Conservation (phyloP, 768 basidiomycete genomes). For the Termitomyces sp. region DNA sequence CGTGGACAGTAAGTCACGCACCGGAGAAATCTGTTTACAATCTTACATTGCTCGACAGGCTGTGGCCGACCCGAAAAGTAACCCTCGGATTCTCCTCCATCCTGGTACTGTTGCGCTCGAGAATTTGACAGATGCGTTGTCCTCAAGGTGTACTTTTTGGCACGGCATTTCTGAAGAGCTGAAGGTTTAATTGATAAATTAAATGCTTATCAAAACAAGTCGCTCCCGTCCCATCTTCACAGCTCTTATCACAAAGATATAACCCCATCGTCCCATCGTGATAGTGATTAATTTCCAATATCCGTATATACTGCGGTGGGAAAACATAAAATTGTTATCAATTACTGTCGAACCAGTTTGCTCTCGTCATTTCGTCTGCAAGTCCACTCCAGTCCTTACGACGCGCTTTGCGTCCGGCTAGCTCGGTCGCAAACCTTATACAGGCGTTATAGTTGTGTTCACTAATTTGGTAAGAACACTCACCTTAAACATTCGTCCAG, state of each 20-base stretch:
- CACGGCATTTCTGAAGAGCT: conserved; percentile 18
- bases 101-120: conserved; percentile 22
- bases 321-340: background rate
- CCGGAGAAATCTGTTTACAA: background rate
- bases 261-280: background rate
- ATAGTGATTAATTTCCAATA: background rate
- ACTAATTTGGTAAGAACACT: conserved; percentile 8
- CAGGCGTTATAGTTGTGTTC: background rate
- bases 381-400: conserved; percentile 60
- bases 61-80: conserved; percentile 15
- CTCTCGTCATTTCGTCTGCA: conserved; percentile 64
- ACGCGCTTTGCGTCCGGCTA: conserved; percentile 71
- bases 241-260: background rate
- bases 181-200: conserved; percentile 9
- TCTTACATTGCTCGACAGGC: conserved; percentile 8
- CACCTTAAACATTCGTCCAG: conserved; percentile 80
- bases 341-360: conserved; percentile 65
- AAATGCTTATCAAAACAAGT: background rate
- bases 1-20: conserved; percentile 24
- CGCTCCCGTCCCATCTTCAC: no score
- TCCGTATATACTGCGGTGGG: background rate
- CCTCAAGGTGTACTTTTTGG: conserved; percentile 25
- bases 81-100: conserved; percentile 24
- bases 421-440: conserved; percentile 74
- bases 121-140: conserved; percentile 11